These are phyloP conservation scores for Earliella scabrosa DNA, from an alignment of 1,284 basidiomycete genomes.

Conservation along the genomic window DNA sequence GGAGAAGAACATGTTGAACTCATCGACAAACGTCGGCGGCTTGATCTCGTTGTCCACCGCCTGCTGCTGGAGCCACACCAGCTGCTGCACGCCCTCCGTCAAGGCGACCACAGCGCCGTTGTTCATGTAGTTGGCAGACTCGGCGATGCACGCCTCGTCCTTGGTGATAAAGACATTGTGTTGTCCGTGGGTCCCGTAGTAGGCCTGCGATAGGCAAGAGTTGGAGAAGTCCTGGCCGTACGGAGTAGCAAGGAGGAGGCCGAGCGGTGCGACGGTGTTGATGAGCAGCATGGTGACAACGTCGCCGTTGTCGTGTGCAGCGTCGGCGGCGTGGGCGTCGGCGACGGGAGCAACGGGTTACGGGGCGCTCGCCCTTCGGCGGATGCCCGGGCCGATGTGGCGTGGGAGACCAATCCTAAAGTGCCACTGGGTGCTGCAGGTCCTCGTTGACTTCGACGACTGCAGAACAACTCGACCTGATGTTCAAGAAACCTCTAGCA, in stretches of 20 bases:
- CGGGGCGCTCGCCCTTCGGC: too few relatives aligned
- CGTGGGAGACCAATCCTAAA: too few relatives aligned
- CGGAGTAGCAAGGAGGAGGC: conserved; percentile 31
- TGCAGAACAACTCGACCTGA: conserved; percentile 33
- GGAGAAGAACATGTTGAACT: conserved; percentile 39
- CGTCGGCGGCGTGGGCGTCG: not conserved
- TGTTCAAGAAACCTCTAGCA: conserved; percentile 79
- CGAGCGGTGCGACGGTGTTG: conserved; percentile 23
- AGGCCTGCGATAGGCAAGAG: conserved; percentile 53
- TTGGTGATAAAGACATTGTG: conserved; percentile 52
- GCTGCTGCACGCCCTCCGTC: conserved; percentile 34
- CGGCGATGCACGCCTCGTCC: conserved; percentile 34
- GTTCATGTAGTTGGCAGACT: conserved; percentile 12
- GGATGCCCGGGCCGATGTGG: too few relatives aligned
- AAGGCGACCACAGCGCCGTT: conserved; percentile 18
- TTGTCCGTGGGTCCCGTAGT: conserved; percentile 55
- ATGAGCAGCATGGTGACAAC: conserved; percentile 18
- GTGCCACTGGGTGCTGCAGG: not conserved
- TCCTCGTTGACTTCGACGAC: not conserved
- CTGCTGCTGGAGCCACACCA: conserved; percentile 66
- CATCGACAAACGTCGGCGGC: conserved; percentile 19
- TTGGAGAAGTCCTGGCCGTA: conserved; percentile 27
- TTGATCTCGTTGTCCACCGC: conserved; percentile 46
- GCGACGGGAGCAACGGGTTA: too few relatives aligned
- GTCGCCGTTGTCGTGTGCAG: not conserved